Evolutionary conservation across 2,329 filamentous ascomycete genomes (phyloP), one percentile per base, ranked within the genome.

Genomic region (Neobulgaria alba): DNA sequence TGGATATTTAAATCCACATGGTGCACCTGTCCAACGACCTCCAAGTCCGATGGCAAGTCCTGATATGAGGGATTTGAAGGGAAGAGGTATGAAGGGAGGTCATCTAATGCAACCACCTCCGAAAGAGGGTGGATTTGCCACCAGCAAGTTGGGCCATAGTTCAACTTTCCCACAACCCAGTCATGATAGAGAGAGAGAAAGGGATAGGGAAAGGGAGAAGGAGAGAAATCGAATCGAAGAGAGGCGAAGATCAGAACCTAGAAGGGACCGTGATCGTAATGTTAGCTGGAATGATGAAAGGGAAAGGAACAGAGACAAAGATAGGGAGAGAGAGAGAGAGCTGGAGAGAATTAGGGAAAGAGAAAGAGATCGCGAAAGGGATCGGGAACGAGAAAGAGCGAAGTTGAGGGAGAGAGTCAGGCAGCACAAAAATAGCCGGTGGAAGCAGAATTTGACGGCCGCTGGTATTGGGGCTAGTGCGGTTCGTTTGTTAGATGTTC

Each of bases 381-480:
- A 37, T 8, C 16, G 35, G 14, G 12, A 18, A 4, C 15, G 35
- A 37, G 8, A 31, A 19, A 23, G 33, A 29, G 32, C 15, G 19
- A 16, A 38, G 20, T 20, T 18, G 19, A 42, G 38, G 15, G 41
- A 32, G 10, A 44, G 32, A 19, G 36, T 47, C 12, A 46, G 23
- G 17, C 35, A 32, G 29, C 23, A 37, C 14, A 42, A 34, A 52
- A 69, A 64, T 55, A 69, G 66, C 51, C 31, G 54, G 10, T 69
- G 69, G 59, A 69, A 70, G 35, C 73, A 76, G 47, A 70, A 73
- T 12, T 63, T 79, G 3, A 67, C 69, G 2, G 73, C 72, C 0
- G 76, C 74, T 4, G 71, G 76, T 1, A 72, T 81, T 20, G 76
- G 76, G 3, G 73, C 76, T 8, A 75, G 75, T 0, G 75, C 77